Evolutionary conservation across 768 basidiomycete species (phyloP).

Genomic region (Auricularia sp.): DNA sequence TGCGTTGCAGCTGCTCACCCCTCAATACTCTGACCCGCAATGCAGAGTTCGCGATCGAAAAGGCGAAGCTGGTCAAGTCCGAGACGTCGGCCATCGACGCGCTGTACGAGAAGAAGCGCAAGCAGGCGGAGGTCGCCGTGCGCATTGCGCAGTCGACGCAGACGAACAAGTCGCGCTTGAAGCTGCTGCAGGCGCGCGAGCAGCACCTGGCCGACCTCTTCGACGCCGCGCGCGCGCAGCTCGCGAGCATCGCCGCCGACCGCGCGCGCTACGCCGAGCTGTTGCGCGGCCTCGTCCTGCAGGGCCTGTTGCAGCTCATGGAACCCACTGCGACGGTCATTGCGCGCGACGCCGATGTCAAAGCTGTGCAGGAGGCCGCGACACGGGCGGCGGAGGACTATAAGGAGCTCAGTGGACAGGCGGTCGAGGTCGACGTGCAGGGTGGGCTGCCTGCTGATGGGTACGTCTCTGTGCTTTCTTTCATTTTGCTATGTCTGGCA

Average conservation of each 20-base stretch:
- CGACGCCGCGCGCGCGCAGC: constrained; percentile 50
- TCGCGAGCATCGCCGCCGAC: constrained; percentile 53
- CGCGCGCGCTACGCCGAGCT: constrained; percentile 68
- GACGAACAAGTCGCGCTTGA: constrained; percentile 91
- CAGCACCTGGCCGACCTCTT: constrained; percentile 89
- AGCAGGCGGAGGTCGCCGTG: constrained; percentile 85
- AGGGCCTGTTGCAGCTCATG: constrained; percentile 71
- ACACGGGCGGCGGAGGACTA: constrained; percentile 55
- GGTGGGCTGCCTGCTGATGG: constrained; percentile 51
- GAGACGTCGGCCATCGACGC: constrained; percentile 92
- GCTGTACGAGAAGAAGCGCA: constrained; percentile 90
- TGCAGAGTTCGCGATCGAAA: constrained; percentile 91
- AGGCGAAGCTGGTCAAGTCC: constrained; percentile 95
- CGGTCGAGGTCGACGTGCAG: constrained; percentile 46
- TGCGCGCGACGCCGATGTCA: constrained; percentile 57
- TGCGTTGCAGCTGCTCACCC: too few relatives aligned
- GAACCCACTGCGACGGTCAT: constrained; percentile 61
- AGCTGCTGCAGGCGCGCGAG: constrained; percentile 81
- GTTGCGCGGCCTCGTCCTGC: constrained; percentile 73
- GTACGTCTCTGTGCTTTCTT: too few relatives aligned
- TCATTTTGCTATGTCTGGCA: too few relatives aligned
- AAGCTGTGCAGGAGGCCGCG: constrained; percentile 51
- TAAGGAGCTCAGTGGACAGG: constrained; percentile 66
- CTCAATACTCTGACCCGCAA: too few relatives aligned
- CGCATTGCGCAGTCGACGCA: constrained; percentile 96